Percentiles rank a stretch among this genome's conserved stretches.
Conservation (phyloP, 306 rosid genomes). For the Quercus agrifolia region DNA sequence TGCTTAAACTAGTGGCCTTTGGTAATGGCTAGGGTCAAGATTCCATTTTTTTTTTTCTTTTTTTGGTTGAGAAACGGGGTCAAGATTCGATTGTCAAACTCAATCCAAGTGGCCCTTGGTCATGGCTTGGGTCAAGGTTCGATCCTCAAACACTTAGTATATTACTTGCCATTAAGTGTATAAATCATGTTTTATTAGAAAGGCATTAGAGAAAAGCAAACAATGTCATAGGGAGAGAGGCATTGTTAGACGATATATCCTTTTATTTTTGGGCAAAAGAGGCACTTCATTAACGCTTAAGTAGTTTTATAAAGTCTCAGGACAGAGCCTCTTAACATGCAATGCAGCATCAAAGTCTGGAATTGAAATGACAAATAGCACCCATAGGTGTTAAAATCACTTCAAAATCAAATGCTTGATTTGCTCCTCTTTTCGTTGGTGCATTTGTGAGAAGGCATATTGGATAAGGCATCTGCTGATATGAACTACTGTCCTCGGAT, state of each 20-base stretch:
- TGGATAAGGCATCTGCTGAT: slow-evolving; percentile 38
- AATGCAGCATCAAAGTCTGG: too few relatives aligned
- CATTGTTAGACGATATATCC: slow-evolving; percentile 28
- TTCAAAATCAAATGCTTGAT: too few relatives aligned
- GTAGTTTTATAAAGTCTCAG: too few relatives aligned
- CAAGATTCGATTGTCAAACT: slow-evolving; percentile 32
- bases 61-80: not conserved
- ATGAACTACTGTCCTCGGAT: slow-evolving; percentile 30
- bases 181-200: not conserved
- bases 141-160: slow-evolving; percentile 12
- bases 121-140: slow-evolving; percentile 35
- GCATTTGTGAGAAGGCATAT: slow-evolving; percentile 24
- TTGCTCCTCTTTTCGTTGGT: too few relatives aligned
- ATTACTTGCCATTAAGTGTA: slow-evolving; percentile 6
- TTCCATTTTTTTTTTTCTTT: not conserved
- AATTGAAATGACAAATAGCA: too few relatives aligned
- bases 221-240: slow-evolving; percentile 25
- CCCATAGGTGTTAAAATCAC: too few relatives aligned
- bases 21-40: slow-evolving; percentile 30
- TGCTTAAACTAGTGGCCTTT: slow-evolving; percentile 45
- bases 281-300: too few relatives aligned
- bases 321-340: too few relatives aligned
- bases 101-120: slow-evolving; percentile 33
- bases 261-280: too few relatives aligned
- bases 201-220: slow-evolving; percentile 12